Evolutionary conservation across 2,329 filamentous ascomycete species (phyloP).

Genomic region (Aspergillus floridensis): DNA sequence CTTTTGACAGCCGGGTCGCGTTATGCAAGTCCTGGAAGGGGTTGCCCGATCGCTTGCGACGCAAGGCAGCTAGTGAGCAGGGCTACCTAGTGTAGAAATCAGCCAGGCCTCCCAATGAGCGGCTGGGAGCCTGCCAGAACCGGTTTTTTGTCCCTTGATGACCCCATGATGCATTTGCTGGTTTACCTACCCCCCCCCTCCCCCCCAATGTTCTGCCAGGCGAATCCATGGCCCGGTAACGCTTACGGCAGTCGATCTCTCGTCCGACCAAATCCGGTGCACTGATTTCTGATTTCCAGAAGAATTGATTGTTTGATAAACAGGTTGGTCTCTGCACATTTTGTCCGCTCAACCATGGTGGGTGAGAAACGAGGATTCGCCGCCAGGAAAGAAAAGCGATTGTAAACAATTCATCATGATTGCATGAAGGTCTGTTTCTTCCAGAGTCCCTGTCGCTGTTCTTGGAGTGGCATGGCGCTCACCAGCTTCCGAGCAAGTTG

Average conservation of each 20-base stretch:
- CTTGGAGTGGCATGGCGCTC: conserved; percentile 9
- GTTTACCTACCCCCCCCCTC: neutral
- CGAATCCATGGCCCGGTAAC: neutral
- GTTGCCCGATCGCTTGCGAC: neutral
- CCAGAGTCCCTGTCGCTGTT: conserved; percentile 29
- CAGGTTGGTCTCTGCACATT: neutral
- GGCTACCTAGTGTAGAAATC: neutral
- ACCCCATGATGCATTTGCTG: conserved; percentile 4
- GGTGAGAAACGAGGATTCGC: neutral
- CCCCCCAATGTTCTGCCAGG: neutral
- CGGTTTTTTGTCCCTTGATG: conserved; percentile 7
- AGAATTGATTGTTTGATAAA: neutral
- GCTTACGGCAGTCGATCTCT: neutral
- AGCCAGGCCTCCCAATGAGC: neutral
- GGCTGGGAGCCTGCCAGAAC: conserved; percentile 1
- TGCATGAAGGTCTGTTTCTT: conserved; percentile 23
- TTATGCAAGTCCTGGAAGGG: neutral
- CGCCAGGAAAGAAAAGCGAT: neutral
- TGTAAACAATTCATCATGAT: conserved; percentile 4
- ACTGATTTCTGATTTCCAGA: neutral
- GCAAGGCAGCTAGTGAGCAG: neutral
- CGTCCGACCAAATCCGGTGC: neutral
- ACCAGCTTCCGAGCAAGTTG: conserved; percentile 27
- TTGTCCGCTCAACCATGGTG: neutral
- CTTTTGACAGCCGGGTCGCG: neutral